These are phyloP conservation scores for Lentinula lateritia DNA, from an alignment of 768 basidiomycete genomes.

Conservation along the genomic window DNA sequence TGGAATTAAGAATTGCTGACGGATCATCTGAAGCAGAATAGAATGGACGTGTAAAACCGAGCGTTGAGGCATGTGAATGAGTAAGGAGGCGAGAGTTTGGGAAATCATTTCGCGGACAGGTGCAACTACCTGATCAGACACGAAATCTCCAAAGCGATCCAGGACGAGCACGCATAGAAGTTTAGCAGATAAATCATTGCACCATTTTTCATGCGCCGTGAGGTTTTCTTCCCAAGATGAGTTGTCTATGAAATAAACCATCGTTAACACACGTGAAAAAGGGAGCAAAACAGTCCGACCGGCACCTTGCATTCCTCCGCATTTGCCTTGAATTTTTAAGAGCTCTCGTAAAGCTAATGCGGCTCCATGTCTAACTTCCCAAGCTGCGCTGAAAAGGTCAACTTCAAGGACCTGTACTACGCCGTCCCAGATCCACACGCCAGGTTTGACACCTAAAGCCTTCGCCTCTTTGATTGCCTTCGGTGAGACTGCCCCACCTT, in stretches of 20 bases:
- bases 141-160: conserved; percentile 97
- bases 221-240: conserved; percentile 53
- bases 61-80: conserved; percentile 81
- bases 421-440: conserved; percentile 85
- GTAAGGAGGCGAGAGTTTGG: conserved; percentile 85
- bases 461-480: conserved; percentile 73
- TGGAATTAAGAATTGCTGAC: conserved; percentile 67
- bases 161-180: conserved; percentile 87
- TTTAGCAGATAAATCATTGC: conserved; percentile 80
- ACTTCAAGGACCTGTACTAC: conserved; percentile 75
- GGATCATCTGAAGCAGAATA: conserved; percentile 88
- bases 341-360: conserved; percentile 88
- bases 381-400: conserved; percentile 77
- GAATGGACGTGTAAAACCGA: conserved; percentile 78
- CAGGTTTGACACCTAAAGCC: conserved; percentile 69
- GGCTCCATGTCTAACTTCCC: conserved; percentile 94
- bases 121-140: conserved; percentile 94
- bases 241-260: conserved; percentile 34
- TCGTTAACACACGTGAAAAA: neutral
- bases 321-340: conserved; percentile 76
- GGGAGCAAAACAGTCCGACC: neutral
- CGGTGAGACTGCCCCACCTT: conserved; percentile 80
- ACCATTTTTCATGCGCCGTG: conserved; percentile 76
- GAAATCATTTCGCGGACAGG: conserved; percentile 96
- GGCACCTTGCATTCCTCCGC: conserved; percentile 76